A percentile compares a stretch with the other conserved stretches of the same genome.
Conservation (phyloP, 345 rosid genomes). For the Luvunga scandens region DNA sequence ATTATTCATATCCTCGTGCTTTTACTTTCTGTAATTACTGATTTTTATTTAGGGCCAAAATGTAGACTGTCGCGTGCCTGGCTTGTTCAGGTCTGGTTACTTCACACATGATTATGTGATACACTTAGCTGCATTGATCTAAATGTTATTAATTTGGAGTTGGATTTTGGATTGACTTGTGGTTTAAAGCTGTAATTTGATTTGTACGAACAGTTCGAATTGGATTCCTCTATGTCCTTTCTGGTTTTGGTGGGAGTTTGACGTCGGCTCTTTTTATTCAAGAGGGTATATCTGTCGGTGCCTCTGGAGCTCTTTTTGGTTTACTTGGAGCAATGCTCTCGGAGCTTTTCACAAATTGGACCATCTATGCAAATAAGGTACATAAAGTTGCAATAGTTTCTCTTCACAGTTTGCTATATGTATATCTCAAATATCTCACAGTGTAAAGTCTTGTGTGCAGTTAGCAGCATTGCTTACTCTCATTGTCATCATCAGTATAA, state of each 20-base stretch:
- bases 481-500: slow-evolving; percentile 58
- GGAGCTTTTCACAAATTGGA: slow-evolving; percentile 93
- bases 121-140: neutral
- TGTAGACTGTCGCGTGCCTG: neutral
- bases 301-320: slow-evolving; percentile 97
- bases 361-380: slow-evolving; percentile 90
- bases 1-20: neutral
- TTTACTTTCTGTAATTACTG: neutral
- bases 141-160: neutral
- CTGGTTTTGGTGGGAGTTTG: slow-evolving; percentile 95
- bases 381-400: neutral
- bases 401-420: slow-evolving; percentile 4
- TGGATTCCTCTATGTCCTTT: slow-evolving; percentile 68
- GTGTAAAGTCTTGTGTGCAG: slow-evolving; percentile 43
- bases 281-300: slow-evolving; percentile 87
- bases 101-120: neutral
- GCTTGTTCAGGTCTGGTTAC: neutral
- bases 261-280: slow-evolving; percentile 80
- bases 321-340: slow-evolving; percentile 96
- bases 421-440: slow-evolving; percentile 15
- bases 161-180: neutral
- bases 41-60: neutral
- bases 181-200: neutral
- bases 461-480: slow-evolving; percentile 87
- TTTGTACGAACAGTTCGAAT: slow-evolving; percentile 62